phyloP scores from a whole-genome alignment of 768 basidiomycete species.

The Coprinopsis marcescibilis region DNA sequence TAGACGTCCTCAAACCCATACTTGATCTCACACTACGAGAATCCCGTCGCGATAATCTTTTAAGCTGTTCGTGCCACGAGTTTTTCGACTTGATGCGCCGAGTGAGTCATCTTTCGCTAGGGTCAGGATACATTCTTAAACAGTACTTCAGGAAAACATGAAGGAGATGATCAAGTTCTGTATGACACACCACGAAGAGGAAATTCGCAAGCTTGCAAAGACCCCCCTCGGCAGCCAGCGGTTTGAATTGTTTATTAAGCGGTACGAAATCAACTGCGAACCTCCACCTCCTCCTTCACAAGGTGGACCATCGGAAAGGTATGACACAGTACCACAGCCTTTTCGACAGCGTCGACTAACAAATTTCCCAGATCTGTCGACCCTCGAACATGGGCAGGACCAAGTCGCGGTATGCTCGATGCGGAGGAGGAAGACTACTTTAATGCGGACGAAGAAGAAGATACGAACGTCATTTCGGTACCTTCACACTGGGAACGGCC shows the following conservation, averaged over 20 bases:
- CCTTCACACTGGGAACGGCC: slow-evolving; percentile 21
- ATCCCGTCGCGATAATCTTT: slow-evolving; percentile 81
- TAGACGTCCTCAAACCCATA: slow-evolving; percentile 78
- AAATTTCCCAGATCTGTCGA: slow-evolving; percentile 30
- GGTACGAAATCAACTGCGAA: slow-evolving; percentile 92
- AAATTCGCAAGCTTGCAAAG: slow-evolving; percentile 58
- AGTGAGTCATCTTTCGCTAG: slow-evolving; percentile 38
- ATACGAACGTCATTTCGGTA: slow-evolving; percentile 13
- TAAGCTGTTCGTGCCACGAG: slow-evolving; percentile 94
- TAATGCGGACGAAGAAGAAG: slow-evolving; percentile 66
- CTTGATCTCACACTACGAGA: slow-evolving; percentile 81
- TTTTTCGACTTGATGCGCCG: slow-evolving; percentile 88
- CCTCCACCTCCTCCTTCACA: slow-evolving; percentile 39
- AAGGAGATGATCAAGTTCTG: slow-evolving; percentile 80
- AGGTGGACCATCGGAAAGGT: slow-evolving; percentile 3
- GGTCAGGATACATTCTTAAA: not conserved
- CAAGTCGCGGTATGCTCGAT: slow-evolving; percentile 47
- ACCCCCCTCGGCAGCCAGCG: slow-evolving; percentile 57
- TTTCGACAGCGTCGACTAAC: slow-evolving; percentile 9
- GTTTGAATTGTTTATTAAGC: slow-evolving; percentile 66
- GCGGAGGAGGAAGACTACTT: slow-evolving; percentile 92
- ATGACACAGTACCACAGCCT: not conserved
- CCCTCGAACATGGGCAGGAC: slow-evolving; percentile 38
- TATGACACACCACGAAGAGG: slow-evolving; percentile 69
- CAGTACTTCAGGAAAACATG: slow-evolving; percentile 64